Evolutionary conservation across 805 yeast species (phyloP).

Genomic region (Kuraishia molischiana): DNA sequence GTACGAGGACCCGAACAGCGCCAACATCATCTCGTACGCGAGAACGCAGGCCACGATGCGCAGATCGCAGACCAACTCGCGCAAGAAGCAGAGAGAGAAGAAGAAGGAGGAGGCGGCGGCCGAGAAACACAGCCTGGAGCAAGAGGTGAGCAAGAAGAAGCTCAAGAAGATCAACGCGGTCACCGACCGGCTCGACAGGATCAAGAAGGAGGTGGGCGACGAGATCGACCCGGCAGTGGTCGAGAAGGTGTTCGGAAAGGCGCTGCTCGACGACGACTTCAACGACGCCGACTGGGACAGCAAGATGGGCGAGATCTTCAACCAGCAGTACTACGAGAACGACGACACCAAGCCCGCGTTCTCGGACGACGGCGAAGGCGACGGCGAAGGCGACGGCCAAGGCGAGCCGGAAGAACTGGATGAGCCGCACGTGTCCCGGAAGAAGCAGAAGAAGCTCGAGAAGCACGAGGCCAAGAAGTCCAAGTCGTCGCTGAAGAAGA

Average conservation of each 20-base stretch:
- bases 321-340: conserved; percentile 72
- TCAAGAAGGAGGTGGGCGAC: conserved; percentile 61
- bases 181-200: conserved; percentile 56
- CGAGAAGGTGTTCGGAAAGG: conserved; percentile 59
- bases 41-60: conserved; percentile 90
- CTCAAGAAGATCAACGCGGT: conserved; percentile 69
- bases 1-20: conserved; percentile 84
- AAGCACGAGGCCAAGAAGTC: conserved; percentile 48
- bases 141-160: conserved; percentile 59
- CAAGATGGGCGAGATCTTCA: conserved; percentile 74
- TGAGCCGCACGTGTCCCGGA: conserved; percentile 22
- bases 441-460: conserved; percentile 15
- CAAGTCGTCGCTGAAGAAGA: conserved; percentile 47
- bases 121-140: conserved; percentile 46
- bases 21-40: conserved; percentile 89
- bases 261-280: conserved; percentile 78
- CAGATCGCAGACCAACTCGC: conserved; percentile 60
- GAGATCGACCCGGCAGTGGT: conserved; percentile 50
- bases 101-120: conserved; percentile 43
- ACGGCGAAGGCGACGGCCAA: conserved; percentile 25
- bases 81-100: conserved; percentile 77
- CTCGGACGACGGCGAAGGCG: conserved; percentile 11
- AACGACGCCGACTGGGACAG: conserved; percentile 88
- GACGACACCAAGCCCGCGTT: conserved; percentile 40
- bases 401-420: conserved; percentile 30